phyloP scores from a whole-genome alignment of 2,329 filamentous ascomycete species.

The Pseudopyricularia javanii region DNA sequence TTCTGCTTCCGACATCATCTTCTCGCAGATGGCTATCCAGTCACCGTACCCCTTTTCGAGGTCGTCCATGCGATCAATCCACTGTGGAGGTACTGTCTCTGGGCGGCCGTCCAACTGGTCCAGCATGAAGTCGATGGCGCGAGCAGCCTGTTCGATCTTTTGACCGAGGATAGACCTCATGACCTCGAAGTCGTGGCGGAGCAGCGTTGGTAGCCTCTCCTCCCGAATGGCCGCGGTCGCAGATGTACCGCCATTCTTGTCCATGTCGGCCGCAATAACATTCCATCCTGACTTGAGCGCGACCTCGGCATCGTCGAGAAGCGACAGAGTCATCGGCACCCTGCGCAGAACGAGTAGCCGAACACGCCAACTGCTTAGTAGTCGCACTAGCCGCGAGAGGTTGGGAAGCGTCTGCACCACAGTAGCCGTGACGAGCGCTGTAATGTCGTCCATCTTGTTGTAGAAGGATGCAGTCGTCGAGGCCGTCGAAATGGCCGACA shows the following conservation, averaged over 20 bases:
- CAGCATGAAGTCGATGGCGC: conserved; percentile 70
- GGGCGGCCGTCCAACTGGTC: conserved; percentile 73
- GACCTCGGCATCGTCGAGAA: conserved; percentile 53
- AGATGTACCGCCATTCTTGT: background rate
- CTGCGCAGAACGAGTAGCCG: conserved; percentile 64
- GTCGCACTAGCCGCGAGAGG: conserved; percentile 56
- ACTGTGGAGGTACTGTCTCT: conserved; percentile 73
- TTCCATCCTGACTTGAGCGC: conserved; percentile 57
- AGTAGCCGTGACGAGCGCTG: conserved; percentile 80
- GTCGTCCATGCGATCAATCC: conserved; percentile 77
- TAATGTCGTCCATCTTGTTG: conserved; percentile 74
- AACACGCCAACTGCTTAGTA: conserved; percentile 69
- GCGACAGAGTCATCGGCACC: conserved; percentile 54
- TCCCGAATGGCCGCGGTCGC: conserved; percentile 7
- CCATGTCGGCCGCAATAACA: conserved; percentile 26
- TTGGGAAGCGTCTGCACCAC: conserved; percentile 81
- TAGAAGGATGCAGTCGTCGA: conserved; percentile 30
- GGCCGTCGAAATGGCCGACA: conserved; percentile 26
- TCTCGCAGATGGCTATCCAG: conserved; percentile 72
- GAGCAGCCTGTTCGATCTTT: conserved; percentile 59
- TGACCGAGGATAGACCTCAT: conserved; percentile 53
- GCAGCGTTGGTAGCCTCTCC: conserved; percentile 13
- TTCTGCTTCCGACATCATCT: conserved; percentile 58
- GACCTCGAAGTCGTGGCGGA: conserved; percentile 36
- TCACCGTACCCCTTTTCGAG: conserved; percentile 66